Conservation (phyloP, 805 yeast genomes). For the Cyberlindnera xylosilytica region DNA sequence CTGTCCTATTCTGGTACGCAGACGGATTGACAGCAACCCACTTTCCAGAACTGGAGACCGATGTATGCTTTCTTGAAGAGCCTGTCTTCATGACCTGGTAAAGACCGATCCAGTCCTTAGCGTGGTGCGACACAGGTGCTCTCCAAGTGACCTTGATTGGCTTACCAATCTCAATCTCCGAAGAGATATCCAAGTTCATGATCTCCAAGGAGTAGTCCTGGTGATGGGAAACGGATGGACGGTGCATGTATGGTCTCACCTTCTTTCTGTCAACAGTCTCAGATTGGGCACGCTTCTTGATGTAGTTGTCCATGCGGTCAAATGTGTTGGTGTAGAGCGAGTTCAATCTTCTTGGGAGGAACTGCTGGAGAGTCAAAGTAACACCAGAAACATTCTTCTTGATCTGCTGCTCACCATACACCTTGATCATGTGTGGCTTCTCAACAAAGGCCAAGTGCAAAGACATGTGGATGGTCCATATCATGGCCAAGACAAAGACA, state of each 20-base stretch:
- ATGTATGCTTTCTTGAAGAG: constrained; percentile 50
- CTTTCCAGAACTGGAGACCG: constrained; percentile 59
- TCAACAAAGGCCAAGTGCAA: constrained; percentile 71
- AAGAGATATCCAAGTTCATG: constrained; percentile 16
- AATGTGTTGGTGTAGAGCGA: constrained; percentile 40
- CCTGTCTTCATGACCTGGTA: constrained; percentile 63
- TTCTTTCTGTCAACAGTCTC: constrained; percentile 16
- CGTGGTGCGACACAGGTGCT: constrained; percentile 46
- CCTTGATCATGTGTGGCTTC: constrained; percentile 70
- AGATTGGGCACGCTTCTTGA: constrained; percentile 27
- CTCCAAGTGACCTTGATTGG: constrained; percentile 55
- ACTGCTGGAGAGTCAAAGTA: constrained; percentile 32
- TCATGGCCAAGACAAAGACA: constrained; percentile 48
- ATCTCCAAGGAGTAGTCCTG: constrained; percentile 31
- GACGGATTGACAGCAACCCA: constrained; percentile 50
- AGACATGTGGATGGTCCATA: constrained; percentile 68
- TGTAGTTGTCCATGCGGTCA: constrained; percentile 31
- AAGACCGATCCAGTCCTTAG: constrained; percentile 74
- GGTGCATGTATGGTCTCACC: constrained; percentile 7
- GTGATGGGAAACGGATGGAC: constrained; percentile 23
- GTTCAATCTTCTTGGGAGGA: constrained; percentile 37
- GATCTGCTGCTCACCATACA: constrained; percentile 65
- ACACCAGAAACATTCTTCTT: constrained; percentile 49
- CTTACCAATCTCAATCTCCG: constrained; percentile 41
- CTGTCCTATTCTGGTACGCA: constrained; percentile 31